Base-by-base conservation (phyloP, 2,329 filamentous ascomycete species). In the Arthrocladium fulminans region DNA sequence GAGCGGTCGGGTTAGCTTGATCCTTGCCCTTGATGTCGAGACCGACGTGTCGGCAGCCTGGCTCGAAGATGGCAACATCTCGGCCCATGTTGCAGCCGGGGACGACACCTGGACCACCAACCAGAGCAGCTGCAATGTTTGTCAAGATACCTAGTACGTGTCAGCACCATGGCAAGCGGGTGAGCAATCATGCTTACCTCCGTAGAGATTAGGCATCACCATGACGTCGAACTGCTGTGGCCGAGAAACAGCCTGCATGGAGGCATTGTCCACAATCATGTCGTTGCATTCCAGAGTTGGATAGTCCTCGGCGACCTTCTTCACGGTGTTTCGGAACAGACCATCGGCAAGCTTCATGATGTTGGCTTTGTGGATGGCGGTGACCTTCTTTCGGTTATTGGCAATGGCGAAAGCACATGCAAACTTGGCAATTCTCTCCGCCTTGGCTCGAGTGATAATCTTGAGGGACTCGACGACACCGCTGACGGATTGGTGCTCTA, bases 311-410 rank as follows among this genome's bases (percentile, higher is more conserved):
- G 88, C 86, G 60, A 92, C 83, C 64, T 83, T 79, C 76, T 94
- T 88, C 79, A 97, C 94, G 60, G 92, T 97, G 75, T 83, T 90
- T 69, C 92, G 86, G 87, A 98, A 98, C 50, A 98, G 86, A 72
- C 92, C 92, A 62, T 98, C 92, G 68, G 89, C 90, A 51, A 98
- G 80, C 81, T 98, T 98, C 92, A 98, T 98, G 76, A 98, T 98
- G 80, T 98, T 98, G 73, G 92, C 92, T 81, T 98, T 98, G 84
- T 98, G 92, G 67, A 98, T 97, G 76, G 90, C 96, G 59, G 92
- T 97, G 50, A 98, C 88, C 85, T 97, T 97, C 79, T 94, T 90
- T 68, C 92, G 83, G 80, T 94, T 90, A 80, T 98, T 98, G 72
- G 92, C 92, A 51, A 97, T 84, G 51, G 92, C 92, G 65, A 98